Percentiles rank a stretch among this genome's conserved stretches.
Conservation (phyloP, 2,329 filamentous ascomycete species). For the Torrubiellomyces zombiae region DNA sequence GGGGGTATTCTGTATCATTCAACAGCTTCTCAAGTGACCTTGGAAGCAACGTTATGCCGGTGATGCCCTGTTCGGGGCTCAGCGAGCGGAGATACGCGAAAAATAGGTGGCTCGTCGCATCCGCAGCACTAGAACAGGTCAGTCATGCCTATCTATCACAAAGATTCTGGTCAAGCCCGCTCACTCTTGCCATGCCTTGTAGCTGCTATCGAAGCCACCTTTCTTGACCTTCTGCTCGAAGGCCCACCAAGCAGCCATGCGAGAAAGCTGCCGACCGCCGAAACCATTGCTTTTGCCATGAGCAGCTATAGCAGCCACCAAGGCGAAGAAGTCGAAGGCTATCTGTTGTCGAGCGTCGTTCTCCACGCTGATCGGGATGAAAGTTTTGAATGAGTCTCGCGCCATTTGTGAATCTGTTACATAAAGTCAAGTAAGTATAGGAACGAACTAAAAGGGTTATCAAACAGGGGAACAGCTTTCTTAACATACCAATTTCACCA, state of each 20-base stretch:
- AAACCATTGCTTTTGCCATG: constrained; percentile 89
- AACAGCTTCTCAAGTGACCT: constrained; percentile 82
- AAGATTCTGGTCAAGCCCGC: constrained; percentile 9
- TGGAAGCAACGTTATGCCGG: constrained; percentile 71
- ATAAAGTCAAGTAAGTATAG: constrained; percentile 8
- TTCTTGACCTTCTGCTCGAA: constrained; percentile 81
- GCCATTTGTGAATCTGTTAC: constrained; percentile 72
- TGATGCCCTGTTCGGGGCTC: constrained; percentile 61
- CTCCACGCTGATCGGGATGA: constrained; percentile 86
- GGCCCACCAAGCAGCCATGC: constrained; percentile 96
- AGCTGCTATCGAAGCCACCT: constrained; percentile 87
- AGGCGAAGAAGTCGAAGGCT: constrained; percentile 92
- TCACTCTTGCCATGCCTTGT: constrained; percentile 72
- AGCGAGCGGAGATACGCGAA: constrained; percentile 91
- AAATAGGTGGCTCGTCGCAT: constrained; percentile 92
- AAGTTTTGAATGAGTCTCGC: constrained; percentile 85
- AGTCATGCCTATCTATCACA: background rate
- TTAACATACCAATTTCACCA: constrained; percentile 62
- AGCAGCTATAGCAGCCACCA: constrained; percentile 77
- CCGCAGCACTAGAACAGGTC: constrained; percentile 50
- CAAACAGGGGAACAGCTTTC: constrained; percentile 3
- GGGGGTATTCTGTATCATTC: constrained; percentile 87
- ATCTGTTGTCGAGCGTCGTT: constrained; percentile 73
- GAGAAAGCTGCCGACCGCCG: constrained; percentile 80
- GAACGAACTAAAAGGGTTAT: background rate